phyloP scores from a whole-genome alignment of 768 basidiomycete species.

The Suillus clintonianus region DNA sequence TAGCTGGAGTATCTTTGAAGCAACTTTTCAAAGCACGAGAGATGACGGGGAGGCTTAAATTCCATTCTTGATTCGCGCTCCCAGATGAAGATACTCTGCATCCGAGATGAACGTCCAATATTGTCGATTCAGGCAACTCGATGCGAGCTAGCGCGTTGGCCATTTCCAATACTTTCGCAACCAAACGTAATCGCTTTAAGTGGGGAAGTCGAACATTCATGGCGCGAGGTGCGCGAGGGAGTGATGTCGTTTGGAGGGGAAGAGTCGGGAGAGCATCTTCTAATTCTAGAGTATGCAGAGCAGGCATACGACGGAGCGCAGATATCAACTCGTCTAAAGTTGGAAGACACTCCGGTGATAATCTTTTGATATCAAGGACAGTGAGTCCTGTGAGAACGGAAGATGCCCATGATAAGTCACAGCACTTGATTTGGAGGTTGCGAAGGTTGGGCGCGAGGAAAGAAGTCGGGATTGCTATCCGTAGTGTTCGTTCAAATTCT shows the following conservation, averaged over 20 bases:
- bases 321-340: slow-evolving; percentile 32
- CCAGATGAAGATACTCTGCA: not conserved
- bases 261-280: slow-evolving; percentile 34
- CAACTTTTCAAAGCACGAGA: not conserved
- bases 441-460: slow-evolving; percentile 33
- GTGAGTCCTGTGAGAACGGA: slow-evolving; percentile 36
- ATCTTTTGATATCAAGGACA: slow-evolving; percentile 36
- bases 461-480: slow-evolving; percentile 2
- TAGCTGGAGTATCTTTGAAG: not conserved
- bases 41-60: not conserved
- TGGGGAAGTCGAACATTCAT: not conserved
- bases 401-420: slow-evolving; percentile 39
- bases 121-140: not conserved
- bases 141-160: not conserved
- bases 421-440: slow-evolving; percentile 35
- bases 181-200: not conserved
- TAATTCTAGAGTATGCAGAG: slow-evolving; percentile 35
- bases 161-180: not conserved
- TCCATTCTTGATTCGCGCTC: not conserved
- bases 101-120: not conserved
- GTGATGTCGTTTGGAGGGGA: not conserved
- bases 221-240: not conserved
- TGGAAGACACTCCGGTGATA: slow-evolving; percentile 28
- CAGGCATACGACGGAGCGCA: slow-evolving; percentile 36
- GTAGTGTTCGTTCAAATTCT: slow-evolving; percentile 2